A percentile compares a stretch with the other conserved stretches of the same genome.
Evolutionary conservation across 192 early-diverging fungal genomes (phyloP).

Genomic region (Cetraspora pellucida): DNA sequence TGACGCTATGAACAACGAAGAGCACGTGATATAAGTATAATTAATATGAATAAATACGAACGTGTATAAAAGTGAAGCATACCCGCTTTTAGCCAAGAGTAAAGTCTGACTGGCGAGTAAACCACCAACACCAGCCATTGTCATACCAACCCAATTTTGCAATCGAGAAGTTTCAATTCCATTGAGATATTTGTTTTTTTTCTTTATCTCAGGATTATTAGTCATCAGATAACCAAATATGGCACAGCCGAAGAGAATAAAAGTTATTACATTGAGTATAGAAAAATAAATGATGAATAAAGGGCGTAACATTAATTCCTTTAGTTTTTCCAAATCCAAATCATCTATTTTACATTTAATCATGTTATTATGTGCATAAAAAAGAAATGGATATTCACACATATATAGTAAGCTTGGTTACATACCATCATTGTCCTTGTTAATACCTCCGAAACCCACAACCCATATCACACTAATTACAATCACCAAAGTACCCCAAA

Average conservation of each 20-base stretch:
- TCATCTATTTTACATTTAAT: neutral
- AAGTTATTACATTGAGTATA: slow-evolving; percentile 6
- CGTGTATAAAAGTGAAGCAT: neutral
- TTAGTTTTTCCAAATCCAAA: neutral
- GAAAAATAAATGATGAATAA: slow-evolving; percentile 10
- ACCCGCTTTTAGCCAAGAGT: slow-evolving; percentile 61
- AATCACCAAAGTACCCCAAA: slow-evolving; percentile 58
- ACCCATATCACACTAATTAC: slow-evolving; percentile 60
- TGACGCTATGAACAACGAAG: slow-evolving; percentile 36
- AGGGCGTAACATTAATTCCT: neutral
- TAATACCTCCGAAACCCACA: slow-evolving; percentile 60
- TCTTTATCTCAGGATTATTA: slow-evolving; percentile 37
- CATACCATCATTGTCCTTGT: slow-evolving; percentile 48
- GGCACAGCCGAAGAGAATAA: neutral
- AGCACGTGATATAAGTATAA: neutral
- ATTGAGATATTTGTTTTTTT: slow-evolving; percentile 28
- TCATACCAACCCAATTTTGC: slow-evolving; percentile 54
- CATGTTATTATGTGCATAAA: neutral
- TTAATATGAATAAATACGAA: neutral
- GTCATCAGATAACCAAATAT: neutral
- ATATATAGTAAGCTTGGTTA: neutral
- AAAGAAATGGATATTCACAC: neutral
- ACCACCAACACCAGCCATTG: slow-evolving; percentile 56
- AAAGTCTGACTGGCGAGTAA: slow-evolving; percentile 59
- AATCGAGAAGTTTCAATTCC: slow-evolving; percentile 36